Base-by-base conservation (phyloP, 2,329 filamentous ascomycete species). In the Colletotrichum liaoningense region DNA sequence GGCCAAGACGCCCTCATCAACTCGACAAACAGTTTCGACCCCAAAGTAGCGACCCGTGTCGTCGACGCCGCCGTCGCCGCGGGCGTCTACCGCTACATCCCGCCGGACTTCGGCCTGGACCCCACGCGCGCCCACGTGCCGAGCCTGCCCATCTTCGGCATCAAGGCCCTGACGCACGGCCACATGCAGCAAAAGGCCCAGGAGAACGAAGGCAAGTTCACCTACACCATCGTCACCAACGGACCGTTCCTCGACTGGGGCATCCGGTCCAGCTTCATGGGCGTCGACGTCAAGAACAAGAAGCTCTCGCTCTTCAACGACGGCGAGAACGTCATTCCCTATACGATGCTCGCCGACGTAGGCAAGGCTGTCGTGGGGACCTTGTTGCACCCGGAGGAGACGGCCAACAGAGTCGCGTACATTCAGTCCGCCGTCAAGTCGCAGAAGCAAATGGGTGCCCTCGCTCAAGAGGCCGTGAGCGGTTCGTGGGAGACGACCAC, bases 51-150 rank as follows among this genome's bases (percentile, higher is more conserved):
- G 12, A 82, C 92, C 58, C 67, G 72, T 49, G 33, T 75, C 16
- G 84, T 92, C 57, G 87, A 92, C 38, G 91, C 90, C 1, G 87
- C 90, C 38, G 82, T 90, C 33, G 85, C 86, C 4, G 89, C 90
- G 4, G 90, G 90, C 5, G 89, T 93, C 0, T 85, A 90, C 78
- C 86, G 90, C 14, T 91, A 92, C 82, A 80, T 93, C 38, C 90
- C 91, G 2, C 88, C 88, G 2, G 90, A 93, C 73, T 93, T 87
- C 62, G 85, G 84, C 42, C 77, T 78, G 56, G 79, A 86, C 81
- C 77, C 83, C 1, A 54, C 60, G 11, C 77, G 76, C 64, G 71
- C 73, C 30, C 74, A 76, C 22, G 60, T 63, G 0, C 42, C 42
- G 14, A 22, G 33, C 12, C 66, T 80, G 5, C 78, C 78, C 60